Evolutionary conservation across 441 rosid species (phyloP), one percentile per base, ranked within the genome.

Genomic region (Gossypium lobatum): DNA sequence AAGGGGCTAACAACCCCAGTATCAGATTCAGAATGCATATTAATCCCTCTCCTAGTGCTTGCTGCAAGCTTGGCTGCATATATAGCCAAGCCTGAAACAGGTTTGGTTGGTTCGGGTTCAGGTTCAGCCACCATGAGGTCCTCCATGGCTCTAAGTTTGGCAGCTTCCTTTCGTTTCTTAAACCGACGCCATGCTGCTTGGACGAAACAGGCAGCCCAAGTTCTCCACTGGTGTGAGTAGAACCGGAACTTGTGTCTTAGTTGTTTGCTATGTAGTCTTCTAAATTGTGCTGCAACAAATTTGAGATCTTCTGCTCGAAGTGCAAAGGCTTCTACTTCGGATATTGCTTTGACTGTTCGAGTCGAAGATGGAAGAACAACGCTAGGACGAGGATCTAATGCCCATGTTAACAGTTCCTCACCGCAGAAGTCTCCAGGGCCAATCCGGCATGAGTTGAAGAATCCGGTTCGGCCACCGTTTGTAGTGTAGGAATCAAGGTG

Each of bases 361-460:
- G 94, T 89, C 4, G 91, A 89, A 1, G 86, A 86, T 6, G 89
- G 94, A 37, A 89, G 82, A 61, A 86, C 80, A 59, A 86, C 79
- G 11, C 84, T 82, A 0, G 85, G 94, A 20, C 89, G 85, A n/a
- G 94, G 94, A 72, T 89, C 89, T 58, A 88, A 54, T 0, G 94
- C 90, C 92, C 94, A 89, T 2, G 94, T 89, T 61, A 89, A 82
- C 60, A 89, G 75, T 59, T 89, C 93, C 59, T 89, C 93, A 0
- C 93, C 93, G 0, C 91, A 89, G 77, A 89, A 89, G 20, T 89
- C 90, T 0, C 94, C 92, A 0, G 92, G 94, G 14, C 92, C 94
- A 1, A 86, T 83, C 20, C 74, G 70, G 80, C 88, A 88, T 0
- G 94, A 82, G 77, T 88, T 88, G 78, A 88, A 88, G 83, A 89